These are phyloP conservation scores for Amanita exitialis DNA, from an alignment of 768 basidiomycete species.

Conservation along the genomic window DNA sequence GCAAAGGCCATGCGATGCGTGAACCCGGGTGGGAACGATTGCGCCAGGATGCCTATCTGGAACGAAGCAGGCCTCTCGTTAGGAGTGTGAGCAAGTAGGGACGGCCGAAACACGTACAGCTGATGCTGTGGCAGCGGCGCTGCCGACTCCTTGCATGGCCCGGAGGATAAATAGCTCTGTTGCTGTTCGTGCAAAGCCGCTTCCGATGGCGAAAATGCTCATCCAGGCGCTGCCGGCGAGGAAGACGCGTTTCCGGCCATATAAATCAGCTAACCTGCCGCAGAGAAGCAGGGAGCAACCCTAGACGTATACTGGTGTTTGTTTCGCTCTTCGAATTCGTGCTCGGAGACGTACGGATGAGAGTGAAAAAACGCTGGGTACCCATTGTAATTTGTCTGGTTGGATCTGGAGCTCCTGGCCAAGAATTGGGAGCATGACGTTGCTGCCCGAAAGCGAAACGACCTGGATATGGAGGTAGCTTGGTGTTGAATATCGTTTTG, in stretches of 20 bases:
- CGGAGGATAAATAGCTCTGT: conserved; percentile 38
- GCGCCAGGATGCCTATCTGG: conserved; percentile 75
- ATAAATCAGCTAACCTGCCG: conserved; percentile 70
- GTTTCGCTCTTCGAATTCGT: too few species aligned
- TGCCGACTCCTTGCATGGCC: conserved; percentile 71
- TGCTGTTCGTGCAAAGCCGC: conserved; percentile 49
- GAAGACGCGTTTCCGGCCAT: conserved; percentile 67
- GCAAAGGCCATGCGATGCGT: conserved; percentile 73
- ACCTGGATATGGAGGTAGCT: not conserved
- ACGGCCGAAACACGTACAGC: conserved; percentile 26
- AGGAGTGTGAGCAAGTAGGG: not conserved
- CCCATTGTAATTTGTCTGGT: not conserved
- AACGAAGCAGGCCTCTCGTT: not conserved
- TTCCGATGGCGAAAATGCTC: conserved; percentile 47
- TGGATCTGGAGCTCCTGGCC: not conserved
- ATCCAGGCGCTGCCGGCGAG: conserved; percentile 46
- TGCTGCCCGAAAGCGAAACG: not conserved
- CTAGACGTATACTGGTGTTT: not conserved
- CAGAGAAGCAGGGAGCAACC: not conserved
- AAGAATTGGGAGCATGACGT: not conserved
- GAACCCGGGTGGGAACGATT: conserved; percentile 49
- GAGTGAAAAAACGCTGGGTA: not conserved
- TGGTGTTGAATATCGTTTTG: not conserved
- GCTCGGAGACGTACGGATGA: not conserved
- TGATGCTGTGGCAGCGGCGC: conserved; percentile 66